Base-by-base conservation (phyloP, 2,329 filamentous ascomycete genomes). In the Pleoardoris graminearum region DNA sequence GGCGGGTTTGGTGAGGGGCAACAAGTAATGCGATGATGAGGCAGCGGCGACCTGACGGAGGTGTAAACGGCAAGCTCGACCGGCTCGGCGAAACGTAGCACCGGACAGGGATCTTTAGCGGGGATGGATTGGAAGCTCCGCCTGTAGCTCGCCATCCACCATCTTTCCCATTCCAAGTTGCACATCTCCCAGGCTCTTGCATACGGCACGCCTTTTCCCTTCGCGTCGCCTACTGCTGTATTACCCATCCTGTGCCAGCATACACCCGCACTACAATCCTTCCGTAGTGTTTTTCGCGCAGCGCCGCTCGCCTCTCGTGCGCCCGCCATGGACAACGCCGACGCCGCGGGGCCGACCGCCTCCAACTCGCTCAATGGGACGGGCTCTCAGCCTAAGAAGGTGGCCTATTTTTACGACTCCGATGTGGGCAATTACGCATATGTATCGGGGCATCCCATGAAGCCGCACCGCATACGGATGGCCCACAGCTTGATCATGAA, bases 401-500 rank as follows among this genome's bases (percentile, higher is more conserved):
- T 97, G 53, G 93, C 93, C 50, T 97, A 97, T 78, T 97, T 97
- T 76, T 97, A 97, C 82, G 93, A 97, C 72, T 95, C 90, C 3
- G 93, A 97, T 77, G 94, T 97, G 70, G 93, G 93, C 60, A 97
- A 97, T 76, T 97, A 97, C 79, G 92, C 93, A 72, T 97, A 97
- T 70, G 91, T 96, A 52, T 81, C 83, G 11, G 82, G 82, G n/a
- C 84, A 81, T 74, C 83, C 85, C 29, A 87, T 87, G 84, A 86
- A 86, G 72, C 83, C 84, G 32, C 83, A 84, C 68, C 78, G 85
- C 58, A 88, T 89, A 75, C 80, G 86, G 61, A 85, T 89, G 81
- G 84, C 76, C 30, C 76, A 79, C 61, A 79, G 85, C 58, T 73
- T 88, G 67, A 85, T 88, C 58, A 88, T 88, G 85, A 88, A 88